phyloP scores from a whole-genome alignment of 768 basidiomycete species.

The Tremella fuciformis region DNA sequence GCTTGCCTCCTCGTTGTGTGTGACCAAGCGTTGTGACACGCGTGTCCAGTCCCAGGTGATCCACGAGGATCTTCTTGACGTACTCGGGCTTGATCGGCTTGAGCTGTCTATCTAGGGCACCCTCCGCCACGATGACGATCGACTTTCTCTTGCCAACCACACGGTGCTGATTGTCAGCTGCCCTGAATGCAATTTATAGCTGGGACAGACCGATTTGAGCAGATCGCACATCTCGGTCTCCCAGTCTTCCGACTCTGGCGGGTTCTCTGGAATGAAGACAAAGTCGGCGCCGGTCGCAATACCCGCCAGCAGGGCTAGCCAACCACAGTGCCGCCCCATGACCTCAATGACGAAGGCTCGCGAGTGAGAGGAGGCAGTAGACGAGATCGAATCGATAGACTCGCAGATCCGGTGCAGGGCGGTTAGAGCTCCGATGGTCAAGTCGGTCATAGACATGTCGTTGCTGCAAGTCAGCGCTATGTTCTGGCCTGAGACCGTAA shows the following conservation, averaged over 20 bases:
- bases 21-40: constrained; percentile 96
- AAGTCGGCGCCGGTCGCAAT: constrained; percentile 91
- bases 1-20: constrained; percentile 90
- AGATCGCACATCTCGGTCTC: constrained; percentile 85
- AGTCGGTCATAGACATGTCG: constrained; percentile 95
- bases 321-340: constrained; percentile 99
- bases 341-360: constrained; percentile 97
- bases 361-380: constrained; percentile 91
- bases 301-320: constrained; percentile 90
- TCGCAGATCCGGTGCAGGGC: constrained; percentile 96
- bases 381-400: constrained; percentile 95
- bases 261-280: constrained; percentile 93
- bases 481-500: too few species aligned
- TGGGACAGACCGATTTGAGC: constrained; percentile 67
- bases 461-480: constrained; percentile 55
- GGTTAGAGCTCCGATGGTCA: constrained; percentile 94
- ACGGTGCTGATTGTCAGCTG: constrained; percentile 65
- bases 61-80: constrained; percentile 81
- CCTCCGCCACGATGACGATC: constrained; percentile 97
- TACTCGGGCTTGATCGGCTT: constrained; percentile 89
- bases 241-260: constrained; percentile 76
- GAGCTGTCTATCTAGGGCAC: constrained; percentile 80
- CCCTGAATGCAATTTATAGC: neutral
- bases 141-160: constrained; percentile 92
- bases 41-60: constrained; percentile 86